Evolutionary conservation across 208 protist species (phyloP), one percentile per base, ranked within the genome.

Genomic region (Porcisia hertigi): DNA sequence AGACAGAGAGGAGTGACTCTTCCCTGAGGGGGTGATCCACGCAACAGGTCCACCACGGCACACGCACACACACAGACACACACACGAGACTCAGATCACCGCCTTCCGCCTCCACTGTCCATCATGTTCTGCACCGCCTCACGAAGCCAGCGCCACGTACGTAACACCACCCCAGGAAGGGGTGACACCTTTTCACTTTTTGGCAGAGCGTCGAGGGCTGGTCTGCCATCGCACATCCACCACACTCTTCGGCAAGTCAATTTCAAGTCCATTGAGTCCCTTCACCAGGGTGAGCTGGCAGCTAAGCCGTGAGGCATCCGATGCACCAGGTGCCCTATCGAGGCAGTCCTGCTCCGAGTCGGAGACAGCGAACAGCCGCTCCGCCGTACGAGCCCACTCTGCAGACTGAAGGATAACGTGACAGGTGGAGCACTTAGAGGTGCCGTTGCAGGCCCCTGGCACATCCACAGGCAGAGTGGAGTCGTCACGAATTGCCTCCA

Each of bases 371-470:
- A 75, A 85, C 14, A 98, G 77, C n/a, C 84, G 86, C 63, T 96
- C 84, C 65, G 86, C 74, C 57, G 92, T 94, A 47, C 94, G 76
- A 58, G 86, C 97, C 79, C 87, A 84, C 75, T 91, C 87, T 63
- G 84, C 65, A 30, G 94, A 96, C 41, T 64, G 83, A 34, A 99
- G 54, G 53, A 97, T 87, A 14, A 98, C 93, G 62, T 99, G 97
- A 79, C 98, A 99, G n/a, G 98, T 99, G 34, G 92, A 98, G 76
- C 98, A 99, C 74, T 98, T 93, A 34, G 94, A 88, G 41, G 91
- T 97, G 49, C 91, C 91, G 63, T 98, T 95, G 78, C 97, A 98
- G 25, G 96, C 94, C 3, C 92, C 96, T 62, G 98, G 75, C 45
- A 79, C 80, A n/a, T 83, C 78, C 23, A 69, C 87, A 81, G 73